Percentiles rank a stretch among this genome's conserved stretches.
These are phyloP conservation scores for Psidium friedrichsthalianum DNA, from an alignment of 345 rosid genomes.

Conservation along the genomic window DNA sequence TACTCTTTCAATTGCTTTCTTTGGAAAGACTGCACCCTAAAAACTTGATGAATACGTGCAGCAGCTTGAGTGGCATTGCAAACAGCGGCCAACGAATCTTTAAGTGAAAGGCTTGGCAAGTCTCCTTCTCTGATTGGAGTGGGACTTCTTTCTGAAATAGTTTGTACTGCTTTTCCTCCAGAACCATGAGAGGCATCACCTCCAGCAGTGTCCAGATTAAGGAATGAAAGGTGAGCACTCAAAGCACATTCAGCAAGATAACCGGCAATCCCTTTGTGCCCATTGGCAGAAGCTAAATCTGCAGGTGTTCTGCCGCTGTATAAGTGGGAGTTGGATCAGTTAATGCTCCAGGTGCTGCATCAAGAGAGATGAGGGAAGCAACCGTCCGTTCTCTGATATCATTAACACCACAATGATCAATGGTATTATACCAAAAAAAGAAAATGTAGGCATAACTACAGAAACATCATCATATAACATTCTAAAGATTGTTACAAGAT, in stretches of 20 bases:
- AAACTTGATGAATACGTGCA: conserved; percentile 79
- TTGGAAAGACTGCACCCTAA: conserved; percentile 88
- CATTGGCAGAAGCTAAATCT: conserved; percentile 70
- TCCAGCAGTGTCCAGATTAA: conserved; percentile 37
- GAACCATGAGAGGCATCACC: conserved; percentile 7
- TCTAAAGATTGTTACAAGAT: not conserved
- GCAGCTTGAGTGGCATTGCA: conserved; percentile 86
- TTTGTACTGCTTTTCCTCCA: conserved; percentile 21
- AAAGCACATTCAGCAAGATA: conserved; percentile 79
- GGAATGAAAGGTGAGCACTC: conserved; percentile 41
- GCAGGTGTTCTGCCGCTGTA: conserved; percentile 74
- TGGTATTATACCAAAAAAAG: not conserved
- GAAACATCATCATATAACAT: not conserved
- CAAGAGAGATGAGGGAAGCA: conserved; percentile 67
- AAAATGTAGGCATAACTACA: not conserved
- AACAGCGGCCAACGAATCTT: conserved; percentile 78
- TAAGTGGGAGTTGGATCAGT: conserved; percentile 70
- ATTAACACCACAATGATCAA: conserved; percentile 4
- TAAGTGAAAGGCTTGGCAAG: conserved; percentile 29
- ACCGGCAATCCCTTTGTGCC: conserved; percentile 91
- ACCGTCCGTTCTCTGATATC: conserved; percentile 61
- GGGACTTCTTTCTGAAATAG: conserved; percentile 21
- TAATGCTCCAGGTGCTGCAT: conserved; percentile 70
- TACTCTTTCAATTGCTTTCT: conserved; percentile 59
- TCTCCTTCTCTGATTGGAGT: conserved; percentile 22